These are phyloP conservation scores for Pseudocercospora cruenta DNA, from an alignment of 2,329 filamentous ascomycete genomes.

Conservation along the genomic window DNA sequence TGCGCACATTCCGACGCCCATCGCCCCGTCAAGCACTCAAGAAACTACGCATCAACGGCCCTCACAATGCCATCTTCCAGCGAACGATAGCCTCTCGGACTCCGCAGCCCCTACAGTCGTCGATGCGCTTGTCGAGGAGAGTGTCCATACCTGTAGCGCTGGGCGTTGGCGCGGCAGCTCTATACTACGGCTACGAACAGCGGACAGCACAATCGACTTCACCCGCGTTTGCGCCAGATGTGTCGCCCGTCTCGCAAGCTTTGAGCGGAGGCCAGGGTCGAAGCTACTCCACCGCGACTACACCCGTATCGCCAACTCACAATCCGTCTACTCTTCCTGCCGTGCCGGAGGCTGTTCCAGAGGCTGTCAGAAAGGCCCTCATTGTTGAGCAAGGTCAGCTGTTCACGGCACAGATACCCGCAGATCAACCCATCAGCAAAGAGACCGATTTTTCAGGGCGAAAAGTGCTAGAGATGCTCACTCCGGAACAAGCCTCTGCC, in stretches of 20 bases:
- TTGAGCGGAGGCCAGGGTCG: constrained; percentile 35
- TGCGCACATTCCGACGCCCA: constrained; percentile 69
- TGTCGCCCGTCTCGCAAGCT: constrained; percentile 22
- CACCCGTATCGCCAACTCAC: constrained; percentile 17
- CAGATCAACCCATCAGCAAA: constrained; percentile 86
- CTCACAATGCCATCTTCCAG: constrained; percentile 48
- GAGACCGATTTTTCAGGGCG: constrained; percentile 80
- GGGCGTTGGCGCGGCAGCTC: constrained; percentile 69
- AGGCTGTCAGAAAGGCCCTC: constrained; percentile 68
- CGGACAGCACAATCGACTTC: constrained; percentile 15
- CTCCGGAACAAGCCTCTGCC: constrained; percentile 87
- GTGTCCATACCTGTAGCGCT: constrained; percentile 69
- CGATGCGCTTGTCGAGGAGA: constrained; percentile 72
- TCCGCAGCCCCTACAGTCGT: constrained; percentile 60
- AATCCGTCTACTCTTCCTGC: constrained; percentile 24
- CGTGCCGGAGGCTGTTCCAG: constrained; percentile 47
- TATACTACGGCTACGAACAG: constrained; percentile 70
- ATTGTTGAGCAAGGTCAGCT: constrained; percentile 90
- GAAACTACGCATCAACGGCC: constrained; percentile 44
- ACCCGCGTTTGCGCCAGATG: constrained; percentile 16
- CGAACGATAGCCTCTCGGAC: constrained; percentile 49
- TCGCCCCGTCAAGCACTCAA: constrained; percentile 64
- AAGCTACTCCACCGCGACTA: constrained; percentile 37
- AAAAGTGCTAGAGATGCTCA: constrained; percentile 93
- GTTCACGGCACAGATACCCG: constrained; percentile 82